Base-by-base conservation (phyloP, 495 filamentous ascomycete genomes). In the Lasiosphaeria hispida region DNA sequence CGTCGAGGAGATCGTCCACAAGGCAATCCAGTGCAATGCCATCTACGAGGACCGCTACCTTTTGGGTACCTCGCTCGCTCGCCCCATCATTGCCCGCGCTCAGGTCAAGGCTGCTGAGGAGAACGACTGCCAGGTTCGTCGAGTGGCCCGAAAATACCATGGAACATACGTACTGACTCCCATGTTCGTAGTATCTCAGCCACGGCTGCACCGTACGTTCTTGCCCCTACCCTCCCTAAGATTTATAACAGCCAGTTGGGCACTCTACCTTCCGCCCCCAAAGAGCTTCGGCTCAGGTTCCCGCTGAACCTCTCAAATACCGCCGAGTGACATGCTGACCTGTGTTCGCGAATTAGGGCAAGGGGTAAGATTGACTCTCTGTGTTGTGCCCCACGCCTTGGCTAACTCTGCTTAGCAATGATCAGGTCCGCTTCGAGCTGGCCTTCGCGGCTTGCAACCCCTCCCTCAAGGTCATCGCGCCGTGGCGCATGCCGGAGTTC, bases 401-500 rank as follows among this genome's bases (percentile, higher is more conserved):
- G 33, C 50, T 53, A 23, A 53, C 50, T n/a, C 33, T 23, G 49
- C 35, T 1, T 3, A 36, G 55, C 39, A 54, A 48, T 52, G 53
- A 54, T 71, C 87, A 92, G 72, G 88, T 95, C 57, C 85, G 91
- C 66, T 94, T 96, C 77, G 65, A 74, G 58, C 60, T 72, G 43
- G 61, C 68, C 52, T 69, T 59, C 48, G 63, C 56, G 67, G 87
- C 88, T 55, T 75, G 87, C 61, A 80, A 91, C 72, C 89, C 89
- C 54, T 74, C 75, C 44, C 88, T 92, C 75, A 89, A 92, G 75
- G 82, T 95, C 74, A 90, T 96, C 69, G 90, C 91, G 45, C 93
- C 91, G 34, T 96, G 93, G 92, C 78, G 93, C 60, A 77, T 89
- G 48, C 87, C 89, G 47, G 82, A 86, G 66, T 96, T 97, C 82